These are phyloP conservation scores for Immersiella caudata DNA, from an alignment of 495 filamentous ascomycete genomes.

Conservation along the genomic window DNA sequence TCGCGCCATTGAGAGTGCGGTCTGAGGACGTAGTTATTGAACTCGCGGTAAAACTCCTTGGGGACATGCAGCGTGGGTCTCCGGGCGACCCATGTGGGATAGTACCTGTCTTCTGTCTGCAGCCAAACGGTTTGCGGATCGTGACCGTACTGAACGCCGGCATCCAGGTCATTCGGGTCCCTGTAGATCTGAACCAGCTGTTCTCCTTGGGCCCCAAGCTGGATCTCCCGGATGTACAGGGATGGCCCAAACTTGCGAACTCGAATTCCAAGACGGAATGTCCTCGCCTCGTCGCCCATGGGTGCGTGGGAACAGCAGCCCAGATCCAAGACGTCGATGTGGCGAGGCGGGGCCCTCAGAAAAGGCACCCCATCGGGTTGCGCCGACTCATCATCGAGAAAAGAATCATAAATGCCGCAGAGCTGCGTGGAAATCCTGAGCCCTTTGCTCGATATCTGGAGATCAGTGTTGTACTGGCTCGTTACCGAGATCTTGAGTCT, in stretches of 20 bases:
- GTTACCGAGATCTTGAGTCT: neutral
- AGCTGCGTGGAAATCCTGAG: neutral
- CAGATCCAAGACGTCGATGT: neutral
- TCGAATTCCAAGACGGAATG: neutral
- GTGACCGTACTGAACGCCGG: no score
- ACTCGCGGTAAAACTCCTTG: no score
- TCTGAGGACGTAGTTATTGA: no score
- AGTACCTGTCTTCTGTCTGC: no score
- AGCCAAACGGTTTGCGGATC: no score
- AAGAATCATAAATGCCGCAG: neutral
- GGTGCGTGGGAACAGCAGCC: neutral
- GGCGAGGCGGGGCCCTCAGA: neutral
- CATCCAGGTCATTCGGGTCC: neutral
- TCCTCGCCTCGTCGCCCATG: neutral
- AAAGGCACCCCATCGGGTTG: neutral
- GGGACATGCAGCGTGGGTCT: no score
- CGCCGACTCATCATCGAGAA: neutral
- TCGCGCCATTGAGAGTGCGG: no score
- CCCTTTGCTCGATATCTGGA: neutral
- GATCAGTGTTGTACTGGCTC: neutral
- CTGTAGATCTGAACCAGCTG: neutral
- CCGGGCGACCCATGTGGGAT: no score
- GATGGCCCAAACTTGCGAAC: neutral
- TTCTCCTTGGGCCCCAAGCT: neutral
- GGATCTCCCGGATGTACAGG: neutral